A percentile compares a stretch with the other conserved stretches of the same genome.
These are phyloP conservation scores for Heterobasidion irregulare DNA, from an alignment of 1,284 basidiomycete species.

Conservation along the genomic window DNA sequence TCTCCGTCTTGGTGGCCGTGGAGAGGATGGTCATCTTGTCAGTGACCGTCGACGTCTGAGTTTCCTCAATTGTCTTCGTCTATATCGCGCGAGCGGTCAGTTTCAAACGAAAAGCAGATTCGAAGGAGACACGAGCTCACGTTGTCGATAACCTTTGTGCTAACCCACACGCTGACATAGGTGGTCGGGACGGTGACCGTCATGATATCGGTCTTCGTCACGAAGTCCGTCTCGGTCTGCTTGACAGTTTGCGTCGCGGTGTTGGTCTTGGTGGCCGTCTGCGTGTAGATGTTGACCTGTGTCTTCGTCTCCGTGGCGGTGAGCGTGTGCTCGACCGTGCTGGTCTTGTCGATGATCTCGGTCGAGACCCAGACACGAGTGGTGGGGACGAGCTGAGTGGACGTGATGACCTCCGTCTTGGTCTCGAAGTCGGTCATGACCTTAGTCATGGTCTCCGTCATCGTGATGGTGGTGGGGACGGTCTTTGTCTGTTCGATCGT, in stretches of 20 bases:
- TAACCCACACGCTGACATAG: constrained; percentile 42
- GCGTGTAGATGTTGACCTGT: constrained; percentile 26
- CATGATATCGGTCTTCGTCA: constrained; percentile 34
- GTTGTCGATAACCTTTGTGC: constrained; percentile 53
- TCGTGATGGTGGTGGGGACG: constrained; percentile 23
- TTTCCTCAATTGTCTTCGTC: constrained; percentile 49
- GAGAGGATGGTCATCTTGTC: constrained; percentile 32
- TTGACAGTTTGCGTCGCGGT: constrained; percentile 1
- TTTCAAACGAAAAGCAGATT: not conserved
- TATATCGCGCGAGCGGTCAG: constrained; percentile 11
- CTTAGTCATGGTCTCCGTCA: constrained; percentile 13
- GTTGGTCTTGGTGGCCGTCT: constrained; percentile 4
- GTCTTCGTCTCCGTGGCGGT: constrained; percentile 54
- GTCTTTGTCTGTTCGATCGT: constrained; percentile 19
- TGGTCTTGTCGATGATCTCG: constrained; percentile 50
- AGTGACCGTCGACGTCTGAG: constrained; percentile 38
- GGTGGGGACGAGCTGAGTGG: constrained; percentile 46
- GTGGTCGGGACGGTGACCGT: constrained; percentile 47
- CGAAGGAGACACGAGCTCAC: constrained; percentile 22
- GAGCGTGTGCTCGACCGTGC: constrained; percentile 45
- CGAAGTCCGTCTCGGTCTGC: constrained; percentile 20
- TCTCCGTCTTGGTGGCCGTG: constrained; percentile 14
- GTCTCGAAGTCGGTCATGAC: constrained; percentile 24
- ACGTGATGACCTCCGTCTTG: constrained; percentile 42
- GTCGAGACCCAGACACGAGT: constrained; percentile 59